Base-by-base conservation (phyloP, 225 moss, liverwort and hornwort species). In the Physcomitrellopsis africana region DNA sequence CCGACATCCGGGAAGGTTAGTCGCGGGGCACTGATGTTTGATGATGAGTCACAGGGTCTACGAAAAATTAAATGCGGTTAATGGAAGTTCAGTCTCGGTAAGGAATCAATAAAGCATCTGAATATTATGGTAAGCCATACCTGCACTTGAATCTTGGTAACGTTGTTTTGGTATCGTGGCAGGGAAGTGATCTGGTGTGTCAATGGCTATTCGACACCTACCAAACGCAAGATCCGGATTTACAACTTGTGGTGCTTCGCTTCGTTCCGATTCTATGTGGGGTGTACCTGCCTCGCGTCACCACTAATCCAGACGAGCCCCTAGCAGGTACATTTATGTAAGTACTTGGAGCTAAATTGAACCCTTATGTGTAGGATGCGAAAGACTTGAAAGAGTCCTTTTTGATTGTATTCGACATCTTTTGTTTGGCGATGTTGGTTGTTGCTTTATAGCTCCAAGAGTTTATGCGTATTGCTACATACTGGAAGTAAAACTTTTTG, bases 181-280 rank as follows among this genome's bases (percentile, higher is more conserved):
- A 96, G 93, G 96, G 89, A 65, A 91, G 85, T 79, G 96, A 97
- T 52, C 86, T 81, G 73, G 76, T 97, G 61, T 97, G 94, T 81
- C 96, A 91, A 72, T 97, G 94, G 96, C 84, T 96, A 24, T 96
- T 92, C 72, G 96, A 96, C 76, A 90, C 89, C 44, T 92, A 94
- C 56, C 91, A 94, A 86, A 79, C 83, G 49, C 89, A 90, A 77
- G 92, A 94, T 64, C 65, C 79, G 22, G 89, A 90, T 56, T 80
- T 92, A 72, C 92, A 97, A 83, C 77, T 88, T 23, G 91, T 97
- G 79, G 96, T 97, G 51, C 85, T 97, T 67, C 88, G 87, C 4
- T 94, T 85, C 68, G 70, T 94, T 41, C 96, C 96, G 29, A 68
- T 85, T 59, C 68, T 97, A 58, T 94, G 94, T 77, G 96, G 92